Evolutionary conservation across 805 yeast species (phyloP).

Genomic region (Kodamaea jinghongensis): DNA sequence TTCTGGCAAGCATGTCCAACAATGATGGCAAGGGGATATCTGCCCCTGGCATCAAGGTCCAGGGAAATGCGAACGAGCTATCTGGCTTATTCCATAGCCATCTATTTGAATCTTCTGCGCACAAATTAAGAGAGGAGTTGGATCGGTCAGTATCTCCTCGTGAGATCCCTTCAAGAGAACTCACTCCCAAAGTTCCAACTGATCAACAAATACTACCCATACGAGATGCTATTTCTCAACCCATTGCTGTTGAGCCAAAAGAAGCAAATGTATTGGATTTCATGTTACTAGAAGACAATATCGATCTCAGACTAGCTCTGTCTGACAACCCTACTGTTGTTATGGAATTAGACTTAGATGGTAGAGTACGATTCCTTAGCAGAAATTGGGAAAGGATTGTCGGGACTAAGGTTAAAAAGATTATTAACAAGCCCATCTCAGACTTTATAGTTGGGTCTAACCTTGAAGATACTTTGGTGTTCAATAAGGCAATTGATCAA

Average conservation of each 20-base stretch:
- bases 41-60: too few relatives aligned
- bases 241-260: background rate
- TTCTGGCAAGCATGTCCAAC: too few relatives aligned
- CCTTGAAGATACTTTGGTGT: constrained; percentile 62
- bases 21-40: too few relatives aligned
- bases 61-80: too few relatives aligned
- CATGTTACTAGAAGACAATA: constrained; percentile 11
- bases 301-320: constrained; percentile 62
- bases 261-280: constrained; percentile 1
- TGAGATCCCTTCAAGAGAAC: constrained; percentile 17
- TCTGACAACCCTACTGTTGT: constrained; percentile 72
- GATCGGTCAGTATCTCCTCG: constrained; percentile 36
- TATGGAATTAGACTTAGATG: constrained; percentile 77
- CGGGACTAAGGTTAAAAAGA: constrained; percentile 58
- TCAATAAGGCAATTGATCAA: constrained; percentile 63
- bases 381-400: constrained; percentile 77
- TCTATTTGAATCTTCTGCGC: constrained; percentile 14
- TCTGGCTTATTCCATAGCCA: constrained; percentile 18
- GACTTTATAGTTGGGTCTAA: constrained; percentile 61
- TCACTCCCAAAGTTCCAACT: background rate
- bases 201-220: background rate
- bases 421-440: constrained; percentile 56
- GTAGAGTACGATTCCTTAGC: constrained; percentile 72
- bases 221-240: background rate
- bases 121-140: constrained; percentile 10